Evolutionary conservation across 2,329 filamentous ascomycete genomes (phyloP), one percentile per base, ranked within the genome.

Genomic region (Didymella pomorum): DNA sequence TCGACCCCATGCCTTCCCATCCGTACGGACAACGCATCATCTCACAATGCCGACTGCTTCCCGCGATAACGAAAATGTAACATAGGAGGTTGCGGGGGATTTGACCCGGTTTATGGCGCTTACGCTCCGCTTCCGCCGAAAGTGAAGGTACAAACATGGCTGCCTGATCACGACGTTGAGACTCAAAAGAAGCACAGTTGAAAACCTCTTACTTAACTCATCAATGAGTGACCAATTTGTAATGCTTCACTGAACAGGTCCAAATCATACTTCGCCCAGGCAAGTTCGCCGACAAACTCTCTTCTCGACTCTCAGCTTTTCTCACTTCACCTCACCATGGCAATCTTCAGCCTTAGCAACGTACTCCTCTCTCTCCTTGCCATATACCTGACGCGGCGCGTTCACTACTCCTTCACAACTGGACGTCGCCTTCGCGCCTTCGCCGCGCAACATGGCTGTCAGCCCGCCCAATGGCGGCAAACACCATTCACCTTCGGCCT

Each of bases 391-490:
- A 46, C 55, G 6, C 57, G 55, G 7, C 52, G 66, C 60, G 51
- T 70, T 25, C 73, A 71, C 61, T 68, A 63, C 51, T 64, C 71
- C 31, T 23, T 72, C 29, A 72, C 74, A 6, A 63, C 69, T 16
- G 73, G 72, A 46, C 52, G 63, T 25, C 65, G 55, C 21, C 75
- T 77, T 5, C 71, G 76, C 39, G 63, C 65, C 4, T 56, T 79
- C n/a, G 69, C 67, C 37, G 70, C 66, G 28, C 69, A 72, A 31
- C 73, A 82, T 66, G 81, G 81, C 31, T 84, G 83, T 65, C 73
- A 80, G n/a, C 74, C 77, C 1, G 70, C 78, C 3, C 67, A 71
- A 60, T 79, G 79, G 1, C 79, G 12, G 20, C 42, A 54, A 35
- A 39, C 11, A 2, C 37, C 28, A 2, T 29, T 49, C 31, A 63